Conservation (phyloP, 805 yeast species). For the Wickerhamiella spandovensis region DNA sequence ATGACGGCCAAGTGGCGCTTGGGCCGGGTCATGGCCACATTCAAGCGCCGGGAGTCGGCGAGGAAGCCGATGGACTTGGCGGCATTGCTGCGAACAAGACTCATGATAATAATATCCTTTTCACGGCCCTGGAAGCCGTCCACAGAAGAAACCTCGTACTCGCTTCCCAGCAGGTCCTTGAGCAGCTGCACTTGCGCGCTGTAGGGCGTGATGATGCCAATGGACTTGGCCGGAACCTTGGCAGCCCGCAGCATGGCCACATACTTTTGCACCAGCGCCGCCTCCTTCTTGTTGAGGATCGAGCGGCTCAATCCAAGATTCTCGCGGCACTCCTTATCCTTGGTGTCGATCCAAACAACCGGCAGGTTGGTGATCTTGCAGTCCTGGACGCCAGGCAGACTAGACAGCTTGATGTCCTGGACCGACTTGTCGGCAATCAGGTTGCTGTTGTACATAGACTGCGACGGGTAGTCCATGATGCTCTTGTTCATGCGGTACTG, state of each 20-base stretch:
- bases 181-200: conserved; percentile 68
- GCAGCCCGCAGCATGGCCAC: conserved; percentile 34
- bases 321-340: conserved; percentile 19
- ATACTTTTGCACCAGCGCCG: conserved; percentile 45
- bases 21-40: conserved; percentile 89
- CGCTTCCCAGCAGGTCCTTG: conserved; percentile 29
- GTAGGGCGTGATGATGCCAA: conserved; percentile 86
- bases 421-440: conserved; percentile 54
- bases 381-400: conserved; percentile 32
- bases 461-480: conserved; percentile 70
- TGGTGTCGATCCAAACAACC: conserved; percentile 76
- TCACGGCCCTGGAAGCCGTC: conserved; percentile 98
- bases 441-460: conserved; percentile 45
- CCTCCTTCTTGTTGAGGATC: conserved; percentile 68
- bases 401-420: conserved; percentile 36
- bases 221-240: conserved; percentile 42
- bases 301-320: conserved; percentile 6
- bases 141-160: conserved; percentile 71
- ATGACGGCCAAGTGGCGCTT: conserved; percentile 70
- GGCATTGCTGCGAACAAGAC: conserved; percentile 73
- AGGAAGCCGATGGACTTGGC: conserved; percentile 66
- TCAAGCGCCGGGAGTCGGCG: conserved; percentile 62
- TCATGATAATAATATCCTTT: conserved; percentile 69
- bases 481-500: conserved; percentile 79
- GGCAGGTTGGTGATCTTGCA: conserved; percentile 45